These are phyloP conservation scores for Apiospora pterosperma DNA, from an alignment of 2,329 filamentous ascomycete species.

Conservation along the genomic window DNA sequence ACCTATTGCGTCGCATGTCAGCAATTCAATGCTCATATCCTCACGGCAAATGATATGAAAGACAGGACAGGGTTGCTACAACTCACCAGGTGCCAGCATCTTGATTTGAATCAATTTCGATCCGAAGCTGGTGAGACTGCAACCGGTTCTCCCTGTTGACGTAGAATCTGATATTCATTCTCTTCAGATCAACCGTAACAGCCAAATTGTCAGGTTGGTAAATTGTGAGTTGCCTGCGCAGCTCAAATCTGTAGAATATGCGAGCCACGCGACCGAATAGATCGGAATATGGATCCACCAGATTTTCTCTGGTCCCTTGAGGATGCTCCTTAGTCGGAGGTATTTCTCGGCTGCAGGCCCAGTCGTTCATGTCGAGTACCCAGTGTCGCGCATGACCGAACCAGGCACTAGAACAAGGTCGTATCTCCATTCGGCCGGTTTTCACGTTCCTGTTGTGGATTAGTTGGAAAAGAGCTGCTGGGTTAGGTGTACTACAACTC, in stretches of 20 bases:
- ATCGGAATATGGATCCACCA: slow-evolving; percentile 48
- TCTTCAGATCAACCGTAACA: slow-evolving; percentile 46
- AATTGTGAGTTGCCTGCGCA: slow-evolving; percentile 36
- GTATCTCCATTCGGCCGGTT: slow-evolving; percentile 46
- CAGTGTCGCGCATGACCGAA: slow-evolving; percentile 24
- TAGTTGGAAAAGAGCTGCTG: background rate
- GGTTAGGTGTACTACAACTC: slow-evolving; percentile 29
- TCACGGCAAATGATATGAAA: background rate
- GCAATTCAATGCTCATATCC: background rate
- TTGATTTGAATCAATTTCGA: slow-evolving; percentile 54
- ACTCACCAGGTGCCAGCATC: slow-evolving; percentile 44
- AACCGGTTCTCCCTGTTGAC: slow-evolving; percentile 43
- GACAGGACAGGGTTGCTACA: slow-evolving; percentile 4
- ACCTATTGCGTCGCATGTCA: slow-evolving; percentile 28
- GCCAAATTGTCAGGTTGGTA: slow-evolving; percentile 34
- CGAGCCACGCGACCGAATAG: slow-evolving; percentile 34
- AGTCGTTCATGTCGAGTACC: slow-evolving; percentile 26
- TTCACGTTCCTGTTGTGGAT: slow-evolving; percentile 11
- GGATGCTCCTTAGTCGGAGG: background rate
- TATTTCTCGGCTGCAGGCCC: slow-evolving; percentile 14
- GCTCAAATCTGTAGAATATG: slow-evolving; percentile 50
- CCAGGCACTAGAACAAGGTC: slow-evolving; percentile 24
- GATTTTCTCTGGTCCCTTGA: slow-evolving; percentile 9
- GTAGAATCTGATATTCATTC: slow-evolving; percentile 49
- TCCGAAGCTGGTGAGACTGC: slow-evolving; percentile 43